Evolutionary conservation across 768 basidiomycete species (phyloP).

Genomic region (Lentinula sp.): DNA sequence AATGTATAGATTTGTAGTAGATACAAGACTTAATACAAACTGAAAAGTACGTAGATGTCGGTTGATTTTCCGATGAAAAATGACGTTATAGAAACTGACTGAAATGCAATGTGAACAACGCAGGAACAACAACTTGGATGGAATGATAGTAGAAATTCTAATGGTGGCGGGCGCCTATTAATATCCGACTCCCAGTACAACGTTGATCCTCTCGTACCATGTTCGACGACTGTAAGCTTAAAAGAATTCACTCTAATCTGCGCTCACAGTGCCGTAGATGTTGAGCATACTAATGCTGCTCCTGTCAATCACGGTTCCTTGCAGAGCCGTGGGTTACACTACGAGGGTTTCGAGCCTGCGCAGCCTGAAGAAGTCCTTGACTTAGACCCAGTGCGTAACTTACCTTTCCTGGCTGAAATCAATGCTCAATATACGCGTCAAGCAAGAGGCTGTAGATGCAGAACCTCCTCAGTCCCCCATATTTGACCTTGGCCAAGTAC

Average conservation of each 20-base stretch:
- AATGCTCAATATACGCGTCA: slow-evolving; percentile 10
- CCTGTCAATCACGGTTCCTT: slow-evolving; percentile 29
- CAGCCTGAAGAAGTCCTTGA: slow-evolving; percentile 46
- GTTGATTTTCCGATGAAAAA: too few relatives aligned
- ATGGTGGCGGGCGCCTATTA: not conserved
- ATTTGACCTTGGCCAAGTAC: slow-evolving; percentile 84
- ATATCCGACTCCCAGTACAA: not conserved
- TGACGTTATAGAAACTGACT: too few relatives aligned
- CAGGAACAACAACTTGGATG: too few relatives aligned
- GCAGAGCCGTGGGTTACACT: slow-evolving; percentile 54
- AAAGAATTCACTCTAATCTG: not conserved
- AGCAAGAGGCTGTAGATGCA: slow-evolving; percentile 24
- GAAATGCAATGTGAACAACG: too few relatives aligned
- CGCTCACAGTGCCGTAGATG: slow-evolving; percentile 45
- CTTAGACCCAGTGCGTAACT: slow-evolving; percentile 28
- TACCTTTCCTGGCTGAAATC: slow-evolving; percentile 10
- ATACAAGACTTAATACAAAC: too few relatives aligned
- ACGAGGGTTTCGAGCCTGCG: slow-evolving; percentile 85
- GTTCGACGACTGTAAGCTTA: slow-evolving; percentile 62
- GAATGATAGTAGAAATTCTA: too few relatives aligned
- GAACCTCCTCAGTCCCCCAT: slow-evolving; percentile 45
- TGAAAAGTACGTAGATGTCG: too few relatives aligned
- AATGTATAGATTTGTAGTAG: too few relatives aligned
- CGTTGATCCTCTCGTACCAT: slow-evolving; percentile 24
- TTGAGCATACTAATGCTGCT: slow-evolving; percentile 72